phyloP scores from a whole-genome alignment of 768 basidiomycete genomes.

The Steccherinum ochraceum region DNA sequence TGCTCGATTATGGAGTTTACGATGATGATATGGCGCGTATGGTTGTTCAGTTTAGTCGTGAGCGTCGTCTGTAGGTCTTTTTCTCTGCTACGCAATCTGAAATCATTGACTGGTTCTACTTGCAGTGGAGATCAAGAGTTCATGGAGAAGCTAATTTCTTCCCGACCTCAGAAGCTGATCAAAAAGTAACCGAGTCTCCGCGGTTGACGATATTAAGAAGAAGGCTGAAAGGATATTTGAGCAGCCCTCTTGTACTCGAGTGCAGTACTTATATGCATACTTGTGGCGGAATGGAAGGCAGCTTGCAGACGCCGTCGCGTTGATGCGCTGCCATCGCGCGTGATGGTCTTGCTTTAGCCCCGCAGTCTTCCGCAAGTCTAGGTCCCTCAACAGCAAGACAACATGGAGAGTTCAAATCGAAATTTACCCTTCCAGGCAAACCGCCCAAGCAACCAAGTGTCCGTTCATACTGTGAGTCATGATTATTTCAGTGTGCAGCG shows the following conservation, averaged over 20 bases:
- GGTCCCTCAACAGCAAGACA: not conserved
- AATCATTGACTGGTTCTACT: too few relatives aligned
- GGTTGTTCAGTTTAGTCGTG: too few relatives aligned
- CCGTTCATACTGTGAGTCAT: not conserved
- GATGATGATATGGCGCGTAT: too few relatives aligned
- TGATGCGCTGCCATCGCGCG: not conserved
- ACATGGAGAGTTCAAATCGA: not conserved
- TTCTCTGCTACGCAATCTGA: too few relatives aligned
- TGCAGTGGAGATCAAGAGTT: too few relatives aligned
- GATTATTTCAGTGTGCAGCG: not conserved
- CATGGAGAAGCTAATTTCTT: not conserved
- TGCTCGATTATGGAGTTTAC: not conserved
- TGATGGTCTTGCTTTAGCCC: not conserved
- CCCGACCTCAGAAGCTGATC: not conserved
- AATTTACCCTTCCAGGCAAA: not conserved
- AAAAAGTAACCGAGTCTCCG: not conserved
- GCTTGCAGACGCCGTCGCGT: not conserved
- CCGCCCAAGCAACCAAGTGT: not conserved
- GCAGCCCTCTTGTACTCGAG: not conserved
- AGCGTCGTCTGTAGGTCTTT: too few relatives aligned
- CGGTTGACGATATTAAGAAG: too few relatives aligned
- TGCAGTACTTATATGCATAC: not conserved
- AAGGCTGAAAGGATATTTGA: too few relatives aligned
- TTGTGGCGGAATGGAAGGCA: not conserved
- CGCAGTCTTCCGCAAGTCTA: not conserved